These are phyloP conservation scores for Globisporangium irregulare DNA, from an alignment of 352 stramenopile genomes.

Conservation along the genomic window DNA sequence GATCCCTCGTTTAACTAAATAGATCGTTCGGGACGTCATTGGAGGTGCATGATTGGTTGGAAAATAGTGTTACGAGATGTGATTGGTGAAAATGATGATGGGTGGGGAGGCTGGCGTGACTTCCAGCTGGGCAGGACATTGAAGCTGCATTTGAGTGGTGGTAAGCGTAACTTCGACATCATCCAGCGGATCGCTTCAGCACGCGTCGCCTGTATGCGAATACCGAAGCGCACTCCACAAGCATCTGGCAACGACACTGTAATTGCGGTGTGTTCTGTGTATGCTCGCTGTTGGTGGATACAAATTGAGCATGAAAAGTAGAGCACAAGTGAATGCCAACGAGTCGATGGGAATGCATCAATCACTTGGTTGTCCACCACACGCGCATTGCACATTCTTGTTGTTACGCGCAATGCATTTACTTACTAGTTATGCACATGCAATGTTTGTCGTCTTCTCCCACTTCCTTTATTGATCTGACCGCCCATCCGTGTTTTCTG, in stretches of 20 bases:
- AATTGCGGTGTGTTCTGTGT: not conserved
- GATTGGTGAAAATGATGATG: constrained; percentile 13
- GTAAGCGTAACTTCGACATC: constrained; percentile 14
- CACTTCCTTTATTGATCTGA: not conserved
- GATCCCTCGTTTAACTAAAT: not conserved
- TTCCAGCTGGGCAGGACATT: not conserved
- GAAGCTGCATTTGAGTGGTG: constrained; percentile 14
- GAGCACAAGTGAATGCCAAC: not conserved
- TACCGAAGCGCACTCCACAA: constrained; percentile 1
- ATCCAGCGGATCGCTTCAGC: constrained; percentile 2
- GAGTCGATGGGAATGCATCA: not conserved
- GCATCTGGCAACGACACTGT: not conserved
- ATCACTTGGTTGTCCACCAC: not conserved
- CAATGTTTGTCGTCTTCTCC: not conserved
- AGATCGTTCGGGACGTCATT: not conserved
- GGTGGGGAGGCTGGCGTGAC: constrained; percentile 4
- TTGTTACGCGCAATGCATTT: not conserved
- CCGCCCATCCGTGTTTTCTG: not conserved
- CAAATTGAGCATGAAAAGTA: not conserved
- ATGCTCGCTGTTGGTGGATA: not conserved
- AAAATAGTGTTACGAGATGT: not conserved
- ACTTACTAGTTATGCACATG: not conserved
- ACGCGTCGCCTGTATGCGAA: not conserved
- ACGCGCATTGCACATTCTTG: not conserved
- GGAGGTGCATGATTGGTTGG: not conserved